Conservation (phyloP, 768 basidiomycete species). For the Lactarius evosmus region DNA sequence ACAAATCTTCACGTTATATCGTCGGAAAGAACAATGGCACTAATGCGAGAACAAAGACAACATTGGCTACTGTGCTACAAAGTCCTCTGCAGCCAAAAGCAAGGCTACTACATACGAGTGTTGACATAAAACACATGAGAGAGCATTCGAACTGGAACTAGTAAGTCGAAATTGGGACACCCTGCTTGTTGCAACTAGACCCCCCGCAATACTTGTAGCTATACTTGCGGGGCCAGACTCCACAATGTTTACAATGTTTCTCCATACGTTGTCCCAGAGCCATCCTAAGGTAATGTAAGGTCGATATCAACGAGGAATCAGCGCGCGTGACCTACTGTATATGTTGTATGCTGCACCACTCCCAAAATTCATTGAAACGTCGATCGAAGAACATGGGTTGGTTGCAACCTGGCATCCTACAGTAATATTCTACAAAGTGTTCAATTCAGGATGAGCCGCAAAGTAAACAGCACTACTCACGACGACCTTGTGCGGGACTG, state of each 20-base stretch:
- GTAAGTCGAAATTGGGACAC: neutral
- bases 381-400: neutral
- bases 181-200: neutral
- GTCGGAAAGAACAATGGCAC: neutral
- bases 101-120: neutral
- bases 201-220: constrained; percentile 3
- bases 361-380: neutral
- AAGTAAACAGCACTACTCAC: neutral
- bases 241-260: neutral
- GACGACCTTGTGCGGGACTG: neutral
- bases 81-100: neutral
- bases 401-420: constrained; percentile 3
- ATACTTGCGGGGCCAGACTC: constrained; percentile 4
- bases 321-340: constrained; percentile 1
- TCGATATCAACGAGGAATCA: neutral
- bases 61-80: neutral
- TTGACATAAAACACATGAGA: neutral
- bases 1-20: neutral
- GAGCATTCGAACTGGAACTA: neutral
- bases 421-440: neutral
- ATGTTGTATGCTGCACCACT: constrained; percentile 15
- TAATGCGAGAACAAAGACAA: neutral
- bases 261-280: neutral
- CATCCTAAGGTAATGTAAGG: neutral
- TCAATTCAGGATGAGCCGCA: neutral